Evolutionary conservation across 768 basidiomycete genomes (phyloP).

Genomic region (Auriculariales sp.): DNA sequence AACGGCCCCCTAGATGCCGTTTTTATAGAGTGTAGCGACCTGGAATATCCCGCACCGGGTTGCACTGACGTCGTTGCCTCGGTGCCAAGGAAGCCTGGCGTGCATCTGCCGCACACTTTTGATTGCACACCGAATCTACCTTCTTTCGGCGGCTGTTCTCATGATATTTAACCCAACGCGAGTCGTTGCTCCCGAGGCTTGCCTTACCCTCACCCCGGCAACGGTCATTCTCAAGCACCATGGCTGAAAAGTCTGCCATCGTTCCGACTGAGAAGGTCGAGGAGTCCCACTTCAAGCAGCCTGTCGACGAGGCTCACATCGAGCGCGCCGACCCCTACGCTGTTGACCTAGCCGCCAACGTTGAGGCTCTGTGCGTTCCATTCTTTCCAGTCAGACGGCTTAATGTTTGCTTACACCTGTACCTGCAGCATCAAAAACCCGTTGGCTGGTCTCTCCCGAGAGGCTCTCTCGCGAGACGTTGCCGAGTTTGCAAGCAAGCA

Average conservation of each 20-base stretch:
- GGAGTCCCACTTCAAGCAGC: background rate
- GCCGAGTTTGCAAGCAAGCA: slow-evolving; percentile 11
- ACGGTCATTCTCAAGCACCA: no score
- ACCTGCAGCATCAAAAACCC: slow-evolving; percentile 12
- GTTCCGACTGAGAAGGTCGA: background rate
- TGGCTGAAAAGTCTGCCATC: background rate
- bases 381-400: background rate
- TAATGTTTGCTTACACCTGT: background rate
- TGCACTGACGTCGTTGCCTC: no score
- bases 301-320: background rate
- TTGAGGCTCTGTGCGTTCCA: background rate
- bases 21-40: no score
- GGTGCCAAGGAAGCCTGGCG: no score
- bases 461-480: slow-evolving; percentile 8
- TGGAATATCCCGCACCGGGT: no score
- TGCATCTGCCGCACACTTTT: no score
- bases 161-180: no score
- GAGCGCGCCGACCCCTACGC: background rate
- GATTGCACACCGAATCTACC: no score
- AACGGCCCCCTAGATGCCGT: no score
- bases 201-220: no score
- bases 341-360: background rate
- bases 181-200: no score
- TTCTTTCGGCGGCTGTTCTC: no score
- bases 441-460: slow-evolving; percentile 12